Base-by-base conservation (phyloP, 164 flowering plant genomes). In the Dillenia turbinata region DNA sequence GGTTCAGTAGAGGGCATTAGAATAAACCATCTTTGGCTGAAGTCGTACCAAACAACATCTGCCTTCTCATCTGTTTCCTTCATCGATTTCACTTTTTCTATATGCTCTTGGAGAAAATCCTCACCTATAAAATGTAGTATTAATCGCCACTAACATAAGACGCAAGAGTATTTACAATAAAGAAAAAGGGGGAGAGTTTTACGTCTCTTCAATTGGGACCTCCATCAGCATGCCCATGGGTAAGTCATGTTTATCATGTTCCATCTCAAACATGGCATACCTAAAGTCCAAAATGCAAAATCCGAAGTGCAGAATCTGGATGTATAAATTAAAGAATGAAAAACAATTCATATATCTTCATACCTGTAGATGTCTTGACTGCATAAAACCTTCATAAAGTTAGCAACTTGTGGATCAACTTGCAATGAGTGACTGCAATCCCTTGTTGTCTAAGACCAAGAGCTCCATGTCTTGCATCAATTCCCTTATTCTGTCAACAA, bases 211-310 rank as follows among this genome's bases (percentile, higher is more conserved):
- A 90, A 48, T 66, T 92, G 93, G 93, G 8, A 83, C 0, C 47
- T 78, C 66, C 9, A 96, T 62, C 1, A 88, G 77, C 87, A 89
- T 90, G 26, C 92, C 96, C 55, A 76, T 70, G 2, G 92, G 96
- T 1, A 88, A 46, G 44, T 86, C 96, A 10, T 92, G 93, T 1
- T 74, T 16, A 49, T 92, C 98, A 6, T 64, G 49, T 10, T 81
- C 96, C 90, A 90, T 79, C 74, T 90, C 96, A 95, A 80, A 84
- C 69, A 86, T 10, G 10, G 96, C 86, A 77, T 85, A 92, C 66
- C 96, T 88, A 69, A 33, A 1, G 14, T 13, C 16, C 15, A 19
- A 51, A 44, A 15, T 14, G 2, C 13, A 24, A 16, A 13, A 26
- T 50, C 12, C 17, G 5, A 19, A 14, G 2, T 22, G 13, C 6